A percentile compares a stretch with the other conserved stretches of the same genome.
Evolutionary conservation across 1,284 basidiomycete genomes (phyloP).

Genomic region (Leccinum griseonigrum): DNA sequence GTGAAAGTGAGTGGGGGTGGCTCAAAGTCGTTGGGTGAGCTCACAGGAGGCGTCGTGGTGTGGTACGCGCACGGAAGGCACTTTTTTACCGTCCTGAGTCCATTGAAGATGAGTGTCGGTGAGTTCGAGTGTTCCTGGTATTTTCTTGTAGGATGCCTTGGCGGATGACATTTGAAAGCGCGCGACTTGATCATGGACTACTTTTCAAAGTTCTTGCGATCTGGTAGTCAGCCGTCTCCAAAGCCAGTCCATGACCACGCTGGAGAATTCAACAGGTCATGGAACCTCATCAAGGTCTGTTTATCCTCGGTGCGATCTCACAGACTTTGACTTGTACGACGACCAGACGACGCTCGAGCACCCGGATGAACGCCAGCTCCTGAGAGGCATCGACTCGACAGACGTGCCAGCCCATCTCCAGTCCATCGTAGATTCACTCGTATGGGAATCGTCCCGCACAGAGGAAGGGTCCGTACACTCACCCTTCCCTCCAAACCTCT

Average conservation of each 20-base stretch:
- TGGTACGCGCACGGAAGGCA: constrained; percentile 58
- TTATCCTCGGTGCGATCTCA: not conserved
- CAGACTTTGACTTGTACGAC: constrained; percentile 3
- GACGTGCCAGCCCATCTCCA: constrained; percentile 76
- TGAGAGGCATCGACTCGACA: constrained; percentile 79
- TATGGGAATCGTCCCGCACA: constrained; percentile 79
- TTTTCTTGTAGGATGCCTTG: constrained; percentile 79
- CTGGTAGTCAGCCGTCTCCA: constrained; percentile 46
- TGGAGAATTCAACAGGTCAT: constrained; percentile 70
- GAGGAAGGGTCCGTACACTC: constrained; percentile 74
- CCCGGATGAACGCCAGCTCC: constrained; percentile 81
- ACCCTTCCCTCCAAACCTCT: constrained; percentile 2
- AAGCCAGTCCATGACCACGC: constrained; percentile 62
- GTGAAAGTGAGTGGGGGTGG: not conserved
- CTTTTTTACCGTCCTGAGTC: constrained; percentile 65
- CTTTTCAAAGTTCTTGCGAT: constrained; percentile 75
- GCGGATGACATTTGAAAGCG: constrained; percentile 46
- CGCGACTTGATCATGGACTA: constrained; percentile 46
- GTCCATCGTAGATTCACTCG: constrained; percentile 85
- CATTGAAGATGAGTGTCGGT: constrained; percentile 66
- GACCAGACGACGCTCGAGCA: constrained; percentile 69
- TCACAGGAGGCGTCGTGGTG: constrained; percentile 61
- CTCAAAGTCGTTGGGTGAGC: constrained; percentile 20
- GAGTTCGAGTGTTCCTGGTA: constrained; percentile 67
- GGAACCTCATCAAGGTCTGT: constrained; percentile 66